Base-by-base conservation (phyloP, 2,329 filamentous ascomycete genomes). In the Cyphellophora europaea region DNA sequence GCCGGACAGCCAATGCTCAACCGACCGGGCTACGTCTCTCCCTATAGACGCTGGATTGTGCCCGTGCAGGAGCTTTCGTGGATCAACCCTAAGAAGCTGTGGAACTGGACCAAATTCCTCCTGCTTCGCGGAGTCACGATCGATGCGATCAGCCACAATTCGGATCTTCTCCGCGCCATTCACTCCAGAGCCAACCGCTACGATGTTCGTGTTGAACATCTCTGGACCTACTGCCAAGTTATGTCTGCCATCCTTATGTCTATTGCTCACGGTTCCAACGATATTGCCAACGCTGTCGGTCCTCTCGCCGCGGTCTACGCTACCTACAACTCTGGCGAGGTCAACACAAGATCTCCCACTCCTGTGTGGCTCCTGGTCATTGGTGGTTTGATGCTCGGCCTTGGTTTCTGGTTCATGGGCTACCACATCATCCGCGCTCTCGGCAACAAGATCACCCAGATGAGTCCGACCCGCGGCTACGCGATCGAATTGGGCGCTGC, bases 201-300 rank as follows among this genome's bases (percentile, higher is more conserved):
- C 42, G 65, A 67, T 44, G 61, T 61, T 39, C 54, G 58, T 4
- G 62, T 66, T 11, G 66, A 68, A 47, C 63, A 69, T 49, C 52
- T 65, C 32, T 67, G 59, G 57, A 65, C 64, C 1, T 68, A 59
- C 45, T 57, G 53, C 30, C 61, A 65, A 46, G 56, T 65, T 8
- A 49, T 54, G 33, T 55, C 53, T 5, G 59, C 61, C 25, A 58
- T 61, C 43, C 56, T 61, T 44, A 56, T 61, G 52, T 62, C 58
- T 13, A 60, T 65, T 37, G 57, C 59, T 3, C 62, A 65, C 49
- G 62, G 62, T n/a, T 56, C 58, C 30, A 65, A 65, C 45, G 61
- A 64, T 39, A 58, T 63, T 4, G 55, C 59, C 27, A 65, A 64
- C 40, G 59, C 59, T 1, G 54, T 64, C 15, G 58, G 58, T 1